Evolutionary conservation across 176 grass and related monocot species (phyloP).

Genomic region (Hordeum marinum): DNA sequence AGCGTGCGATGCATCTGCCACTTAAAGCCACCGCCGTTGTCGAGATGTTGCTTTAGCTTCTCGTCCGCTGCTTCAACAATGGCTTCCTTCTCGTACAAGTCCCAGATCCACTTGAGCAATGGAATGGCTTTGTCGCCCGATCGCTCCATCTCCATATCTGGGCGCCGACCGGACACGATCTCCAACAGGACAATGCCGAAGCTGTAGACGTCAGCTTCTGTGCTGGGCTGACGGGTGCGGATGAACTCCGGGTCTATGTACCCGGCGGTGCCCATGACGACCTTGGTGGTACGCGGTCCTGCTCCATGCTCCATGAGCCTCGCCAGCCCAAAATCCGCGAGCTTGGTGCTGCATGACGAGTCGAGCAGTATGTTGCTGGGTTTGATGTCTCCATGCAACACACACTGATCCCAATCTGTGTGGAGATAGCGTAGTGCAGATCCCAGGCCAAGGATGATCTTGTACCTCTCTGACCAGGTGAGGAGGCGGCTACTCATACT

Average conservation of each 20-base stretch:
- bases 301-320: not conserved
- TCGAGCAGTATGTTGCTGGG: not conserved
- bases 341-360: not conserved
- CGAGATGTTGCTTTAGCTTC: not conserved
- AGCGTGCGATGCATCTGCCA: slow-evolving; percentile 5
- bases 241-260: not conserved
- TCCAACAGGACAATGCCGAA: no score
- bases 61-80: not conserved
- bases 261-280: not conserved
- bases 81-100: not conserved
- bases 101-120: not conserved
- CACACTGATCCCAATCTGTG: slow-evolving; percentile 2
- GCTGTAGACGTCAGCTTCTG: no score
- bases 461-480: not conserved
- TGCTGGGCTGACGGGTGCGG: not conserved
- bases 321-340: not conserved
- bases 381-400: not conserved
- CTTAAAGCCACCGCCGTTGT: not conserved
- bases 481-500: not conserved
- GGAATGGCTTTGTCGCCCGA: not conserved
- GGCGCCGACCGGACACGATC: no score
- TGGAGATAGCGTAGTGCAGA: not conserved
- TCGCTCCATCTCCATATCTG: not conserved
- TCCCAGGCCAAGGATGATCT: not conserved
- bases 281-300: not conserved